Evolutionary conservation across 352 stramenopile genomes (phyloP).

Genomic region (Elongisporangium undulatum): DNA sequence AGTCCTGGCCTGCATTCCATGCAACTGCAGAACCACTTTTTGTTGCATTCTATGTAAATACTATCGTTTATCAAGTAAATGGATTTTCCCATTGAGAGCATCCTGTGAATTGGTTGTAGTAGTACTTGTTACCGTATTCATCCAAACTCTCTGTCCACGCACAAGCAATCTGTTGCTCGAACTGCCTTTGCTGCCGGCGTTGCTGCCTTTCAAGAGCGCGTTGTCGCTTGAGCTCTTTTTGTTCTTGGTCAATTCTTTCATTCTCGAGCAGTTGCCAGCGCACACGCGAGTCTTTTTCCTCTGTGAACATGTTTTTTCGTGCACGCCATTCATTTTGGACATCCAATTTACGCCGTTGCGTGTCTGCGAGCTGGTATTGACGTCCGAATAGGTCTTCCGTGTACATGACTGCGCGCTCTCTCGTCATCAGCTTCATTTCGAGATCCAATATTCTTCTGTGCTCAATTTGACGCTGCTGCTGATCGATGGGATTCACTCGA

Average conservation of each 20-base stretch:
- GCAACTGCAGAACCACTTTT: conserved; percentile 1
- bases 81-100: conserved; percentile 53
- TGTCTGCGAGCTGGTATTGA: conserved; percentile 30
- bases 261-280: conserved; percentile 31
- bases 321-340: conserved; percentile 29
- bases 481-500: conserved; percentile 25
- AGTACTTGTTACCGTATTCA: conserved; percentile 44
- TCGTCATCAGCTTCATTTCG: conserved; percentile 23
- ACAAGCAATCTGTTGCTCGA: conserved; percentile 21
- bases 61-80: conserved; percentile 1
- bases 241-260: conserved; percentile 13
- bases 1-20: conserved; percentile 2
- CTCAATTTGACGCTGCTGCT: conserved; percentile 42
- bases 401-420: conserved; percentile 33
- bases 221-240: conserved; percentile 26
- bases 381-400: conserved; percentile 45
- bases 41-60: conserved; percentile 3
- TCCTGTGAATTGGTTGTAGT: conserved; percentile 52
- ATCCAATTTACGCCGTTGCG: conserved; percentile 24
- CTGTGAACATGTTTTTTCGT: conserved; percentile 35
- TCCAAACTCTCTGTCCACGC: conserved; percentile 54
- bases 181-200: conserved; percentile 24
- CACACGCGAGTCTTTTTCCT: conserved; percentile 30
- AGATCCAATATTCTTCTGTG: conserved; percentile 34
- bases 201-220: conserved; percentile 24